Percentiles rank a stretch among this genome's conserved stretches.
phyloP scores from a whole-genome alignment of 2,329 filamentous ascomycete species.

The Cylindrodendrum hubeiense region DNA sequence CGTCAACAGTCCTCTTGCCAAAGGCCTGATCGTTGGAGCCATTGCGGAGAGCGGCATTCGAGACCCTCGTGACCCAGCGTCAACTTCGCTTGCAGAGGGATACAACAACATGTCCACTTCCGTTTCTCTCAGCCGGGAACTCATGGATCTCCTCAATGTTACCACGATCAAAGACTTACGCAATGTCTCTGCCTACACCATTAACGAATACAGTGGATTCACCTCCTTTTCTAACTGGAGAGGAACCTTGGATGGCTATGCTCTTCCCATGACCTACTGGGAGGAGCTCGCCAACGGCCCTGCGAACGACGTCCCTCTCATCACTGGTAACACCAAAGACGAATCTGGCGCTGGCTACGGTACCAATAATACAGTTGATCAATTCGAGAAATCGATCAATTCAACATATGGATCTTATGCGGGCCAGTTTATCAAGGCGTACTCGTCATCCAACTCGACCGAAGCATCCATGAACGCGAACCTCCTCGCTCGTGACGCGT shows the following conservation, averaged over 20 bases:
- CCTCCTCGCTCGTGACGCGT: neutral
- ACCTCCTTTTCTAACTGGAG: neutral
- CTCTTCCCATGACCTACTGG: slow-evolving; percentile 15
- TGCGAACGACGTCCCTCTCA: slow-evolving; percentile 20
- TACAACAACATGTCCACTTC: too few species aligned
- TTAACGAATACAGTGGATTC: too few species aligned
- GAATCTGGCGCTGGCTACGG: slow-evolving; percentile 9
- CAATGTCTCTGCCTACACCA: neutral
- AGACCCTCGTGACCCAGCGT: slow-evolving; percentile 14
- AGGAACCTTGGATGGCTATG: slow-evolving; percentile 16
- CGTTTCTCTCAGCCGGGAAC: too few species aligned
- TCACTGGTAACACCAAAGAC: slow-evolving; percentile 23
- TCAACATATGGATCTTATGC: neutral
- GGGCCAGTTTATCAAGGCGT: neutral
- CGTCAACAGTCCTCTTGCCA: slow-evolving; percentile 20
- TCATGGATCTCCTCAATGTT: too few species aligned
- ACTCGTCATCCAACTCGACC: neutral
- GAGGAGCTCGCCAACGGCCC: neutral
- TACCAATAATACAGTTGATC: neutral
- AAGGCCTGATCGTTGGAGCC: slow-evolving; percentile 22
- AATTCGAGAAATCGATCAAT: neutral
- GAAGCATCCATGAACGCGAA: neutral
- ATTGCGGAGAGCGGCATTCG: slow-evolving; percentile 23
- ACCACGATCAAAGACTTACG: too few species aligned
- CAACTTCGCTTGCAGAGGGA: neutral